Evolutionary conservation across 1,284 basidiomycete genomes (phyloP).

Genomic region (Sphaerobolus stellatus): DNA sequence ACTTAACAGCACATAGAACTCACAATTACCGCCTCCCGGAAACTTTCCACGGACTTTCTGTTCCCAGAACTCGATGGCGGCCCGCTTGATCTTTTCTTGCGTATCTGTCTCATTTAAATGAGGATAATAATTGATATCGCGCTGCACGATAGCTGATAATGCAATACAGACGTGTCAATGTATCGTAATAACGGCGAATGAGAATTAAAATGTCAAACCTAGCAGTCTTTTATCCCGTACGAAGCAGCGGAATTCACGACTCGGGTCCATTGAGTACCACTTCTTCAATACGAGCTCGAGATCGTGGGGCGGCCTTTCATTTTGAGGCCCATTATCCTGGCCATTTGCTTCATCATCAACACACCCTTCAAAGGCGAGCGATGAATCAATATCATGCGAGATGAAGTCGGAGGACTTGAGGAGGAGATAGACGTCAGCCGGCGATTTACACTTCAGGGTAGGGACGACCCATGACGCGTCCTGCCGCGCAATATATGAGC

Average conservation of each 20-base stretch:
- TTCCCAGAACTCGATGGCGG: slow-evolving; percentile 68
- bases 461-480: slow-evolving; percentile 93
- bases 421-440: slow-evolving; percentile 88
- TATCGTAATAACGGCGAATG: background rate
- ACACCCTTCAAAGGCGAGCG: slow-evolving; percentile 65
- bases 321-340: background rate
- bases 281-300: slow-evolving; percentile 91
- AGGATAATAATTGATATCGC: slow-evolving; percentile 90
- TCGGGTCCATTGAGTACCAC: slow-evolving; percentile 84
- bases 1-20: slow-evolving; percentile 26
- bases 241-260: slow-evolving; percentile 87
- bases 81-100: slow-evolving; percentile 51
- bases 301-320: slow-evolving; percentile 43
- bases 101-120: slow-evolving; percentile 71
- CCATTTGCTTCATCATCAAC: slow-evolving; percentile 17
- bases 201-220: slow-evolving; percentile 49
- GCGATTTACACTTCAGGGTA: slow-evolving; percentile 82
- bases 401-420: slow-evolving; percentile 94
- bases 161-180: slow-evolving; percentile 4
- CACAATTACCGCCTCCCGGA: slow-evolving; percentile 66
- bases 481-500: slow-evolving; percentile 38
- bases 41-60: slow-evolving; percentile 62
- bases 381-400: slow-evolving; percentile 70
- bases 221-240: slow-evolving; percentile 68
- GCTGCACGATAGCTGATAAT: slow-evolving; percentile 74